phyloP scores from a whole-genome alignment of 2,329 filamentous ascomycete species.

The Zopfia rhizophila region DNA sequence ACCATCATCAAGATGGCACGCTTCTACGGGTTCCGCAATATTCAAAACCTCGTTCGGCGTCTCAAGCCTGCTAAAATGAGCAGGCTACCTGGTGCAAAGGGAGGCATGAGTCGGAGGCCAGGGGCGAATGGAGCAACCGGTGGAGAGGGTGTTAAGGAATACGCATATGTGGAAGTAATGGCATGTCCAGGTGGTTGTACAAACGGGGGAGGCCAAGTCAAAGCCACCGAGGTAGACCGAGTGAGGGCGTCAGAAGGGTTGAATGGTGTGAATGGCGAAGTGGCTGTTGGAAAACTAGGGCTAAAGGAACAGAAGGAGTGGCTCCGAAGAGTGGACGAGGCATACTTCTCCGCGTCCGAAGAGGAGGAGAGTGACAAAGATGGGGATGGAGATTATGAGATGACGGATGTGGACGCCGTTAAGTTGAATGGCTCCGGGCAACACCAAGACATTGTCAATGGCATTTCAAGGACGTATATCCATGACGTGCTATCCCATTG shows the following conservation, averaged over 20 bases:
- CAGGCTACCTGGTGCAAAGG: conserved; percentile 51
- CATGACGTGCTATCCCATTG: conserved; percentile 79
- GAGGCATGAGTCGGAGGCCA: conserved; percentile 68
- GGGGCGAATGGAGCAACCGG: conserved; percentile 71
- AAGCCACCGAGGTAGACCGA: conserved; percentile 77
- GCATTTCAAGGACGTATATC: conserved; percentile 73
- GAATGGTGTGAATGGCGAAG: conserved; percentile 44
- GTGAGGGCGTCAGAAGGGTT: conserved; percentile 46
- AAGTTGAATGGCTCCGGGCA: conserved; percentile 7
- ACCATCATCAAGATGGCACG: conserved; percentile 67
- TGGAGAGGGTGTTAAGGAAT: conserved; percentile 72
- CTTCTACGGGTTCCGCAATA: conserved; percentile 98
- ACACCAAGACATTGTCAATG: conserved; percentile 60
- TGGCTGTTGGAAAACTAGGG: conserved; percentile 66
- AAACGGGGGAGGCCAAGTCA: conserved; percentile 96
- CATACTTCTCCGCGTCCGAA: conserved; percentile 81
- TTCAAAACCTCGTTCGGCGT: conserved; percentile 94
- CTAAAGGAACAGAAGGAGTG: conserved; percentile 84
- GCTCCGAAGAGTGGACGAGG: conserved; percentile 66
- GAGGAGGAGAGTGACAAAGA: conserved; percentile 40
- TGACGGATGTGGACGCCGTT: conserved; percentile 27
- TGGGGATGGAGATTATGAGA: conserved; percentile 54
- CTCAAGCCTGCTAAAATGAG: conserved; percentile 83
- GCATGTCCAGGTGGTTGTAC: conserved; percentile 98
- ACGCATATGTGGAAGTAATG: conserved; percentile 98